Evolutionary conservation across 805 yeast genomes (phyloP).

Genomic region (Candida boidinii): DNA sequence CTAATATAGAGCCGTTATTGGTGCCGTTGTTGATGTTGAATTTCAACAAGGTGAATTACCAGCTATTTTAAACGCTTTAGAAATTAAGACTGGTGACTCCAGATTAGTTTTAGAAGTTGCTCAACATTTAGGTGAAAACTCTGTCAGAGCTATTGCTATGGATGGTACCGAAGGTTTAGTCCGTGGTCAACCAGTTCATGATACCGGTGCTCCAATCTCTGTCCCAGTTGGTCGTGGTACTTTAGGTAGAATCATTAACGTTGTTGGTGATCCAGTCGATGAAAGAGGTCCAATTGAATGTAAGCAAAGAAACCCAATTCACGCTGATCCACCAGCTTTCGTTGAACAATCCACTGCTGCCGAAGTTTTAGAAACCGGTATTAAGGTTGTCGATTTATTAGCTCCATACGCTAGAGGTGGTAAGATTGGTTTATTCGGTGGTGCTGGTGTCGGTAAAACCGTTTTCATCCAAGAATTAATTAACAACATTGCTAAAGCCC

Average conservation of each 20-base stretch:
- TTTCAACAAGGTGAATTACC: conserved; percentile 97
- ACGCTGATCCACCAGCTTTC: conserved; percentile 95
- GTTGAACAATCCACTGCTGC: conserved; percentile 97
- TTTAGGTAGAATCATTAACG: conserved; percentile 97
- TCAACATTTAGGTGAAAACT: conserved; percentile 99
- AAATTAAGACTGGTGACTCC: conserved; percentile 62
- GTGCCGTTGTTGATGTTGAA: conserved; percentile 99
- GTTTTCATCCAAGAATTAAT: conserved; percentile 99
- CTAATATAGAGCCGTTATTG: conserved; percentile 76
- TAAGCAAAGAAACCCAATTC: conserved; percentile 93
- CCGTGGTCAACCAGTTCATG: conserved; percentile 86
- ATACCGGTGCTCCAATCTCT: conserved; percentile 98
- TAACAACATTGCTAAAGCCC: conserved; percentile 99
- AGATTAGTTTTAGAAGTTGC: conserved; percentile 94
- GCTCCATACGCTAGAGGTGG: conserved; percentile 99
- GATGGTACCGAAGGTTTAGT: conserved; percentile 99
- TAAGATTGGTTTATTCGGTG: conserved; percentile 99
- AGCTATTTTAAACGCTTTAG: conserved; percentile 94
- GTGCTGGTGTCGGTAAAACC: conserved; percentile 99
- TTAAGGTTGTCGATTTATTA: conserved; percentile 96
- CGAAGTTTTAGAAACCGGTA: conserved; percentile 98
- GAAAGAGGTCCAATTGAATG: conserved; percentile 98
- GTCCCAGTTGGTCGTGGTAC: conserved; percentile 99
- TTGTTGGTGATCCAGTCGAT: conserved; percentile 98
- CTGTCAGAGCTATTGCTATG: conserved; percentile 99